Percentiles rank a stretch among this genome's conserved stretches.
Conservation (phyloP, 345 rosid genomes). For the Salix suchowensis region DNA sequence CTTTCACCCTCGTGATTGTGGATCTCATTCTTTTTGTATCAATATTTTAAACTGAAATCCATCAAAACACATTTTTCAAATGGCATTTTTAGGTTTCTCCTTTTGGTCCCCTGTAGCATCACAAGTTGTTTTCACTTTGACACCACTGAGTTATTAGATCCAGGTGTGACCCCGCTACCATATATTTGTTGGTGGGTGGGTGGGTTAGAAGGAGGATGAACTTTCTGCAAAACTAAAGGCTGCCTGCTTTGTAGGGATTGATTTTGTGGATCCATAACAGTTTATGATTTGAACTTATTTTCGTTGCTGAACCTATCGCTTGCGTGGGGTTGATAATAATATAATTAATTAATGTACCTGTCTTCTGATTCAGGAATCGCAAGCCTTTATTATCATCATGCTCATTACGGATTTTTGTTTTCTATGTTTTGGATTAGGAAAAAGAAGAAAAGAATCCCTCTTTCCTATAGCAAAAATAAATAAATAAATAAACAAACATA, state of each 20-base stretch:
- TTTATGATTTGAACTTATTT: neutral
- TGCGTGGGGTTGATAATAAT: too few species aligned
- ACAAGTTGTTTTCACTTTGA: neutral
- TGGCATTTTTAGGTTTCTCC: neutral
- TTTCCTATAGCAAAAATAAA: too few species aligned
- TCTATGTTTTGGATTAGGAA: too few species aligned
- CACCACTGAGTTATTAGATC: neutral
- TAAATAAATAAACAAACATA: too few species aligned
- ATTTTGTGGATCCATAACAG: neutral
- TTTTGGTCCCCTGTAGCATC: too few species aligned
- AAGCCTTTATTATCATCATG: too few species aligned
- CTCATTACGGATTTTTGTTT: too few species aligned
- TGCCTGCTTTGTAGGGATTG: neutral
- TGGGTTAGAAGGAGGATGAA: neutral
- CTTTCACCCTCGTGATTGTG: conserved; percentile 30
- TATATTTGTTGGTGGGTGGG: neutral
- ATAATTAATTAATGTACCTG: too few species aligned
- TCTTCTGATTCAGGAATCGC: too few species aligned
- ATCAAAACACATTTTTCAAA: neutral
- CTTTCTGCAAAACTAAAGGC: neutral
- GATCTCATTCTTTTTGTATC: conserved; percentile 22
- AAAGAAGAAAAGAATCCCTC: too few species aligned
- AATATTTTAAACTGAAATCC: neutral
- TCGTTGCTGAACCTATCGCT: neutral
- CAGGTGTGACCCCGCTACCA: neutral